Base-by-base conservation (phyloP, 331 rosid genomes). In the Rhamnella rubrinervis region DNA sequence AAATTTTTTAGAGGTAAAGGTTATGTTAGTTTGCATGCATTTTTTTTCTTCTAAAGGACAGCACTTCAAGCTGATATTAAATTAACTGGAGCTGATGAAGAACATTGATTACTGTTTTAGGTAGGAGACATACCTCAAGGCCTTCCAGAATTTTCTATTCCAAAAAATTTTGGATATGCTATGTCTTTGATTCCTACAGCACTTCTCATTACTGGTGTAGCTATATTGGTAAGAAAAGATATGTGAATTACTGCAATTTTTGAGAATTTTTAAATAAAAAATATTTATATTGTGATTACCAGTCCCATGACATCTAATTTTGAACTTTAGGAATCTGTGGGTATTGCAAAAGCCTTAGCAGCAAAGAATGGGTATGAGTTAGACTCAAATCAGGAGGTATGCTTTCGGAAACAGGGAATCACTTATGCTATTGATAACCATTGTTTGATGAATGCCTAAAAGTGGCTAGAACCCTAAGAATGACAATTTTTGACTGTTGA, bases 351-450 rank as follows among this genome's bases (percentile, higher is more conserved):
- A 82, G 97, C 98, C 46, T 85, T 93, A 76, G 98, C 98, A 55
- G 98, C 95, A 12, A 93, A 93, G 79, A 93, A 93, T 73, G 98
- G 98, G 51, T 93, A 93, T 6, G 98, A 93, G 77, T 86, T 93
- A 86, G 98, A 91, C 75, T 89, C 98, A 81, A 93, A 93, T 80
- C 98, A 93, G 82, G 98, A 93, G 97, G 98, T 93, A 83, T 82
- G 77, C 63, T 81, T 74, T 62, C 59, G 53, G 18, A 67, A 67
- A 66, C n/a, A 28, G 46, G 55, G 67, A 35, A 59, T 56, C 61
- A 28, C 66, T 41, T 25, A 13, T 44, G 77, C n/a, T 13, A 49
- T 55, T 77, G 47, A 63, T 61, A 59, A 51, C 61, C 23, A 63
- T 51, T n/a, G 25, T 57, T n/a, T 55, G 46, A 53, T 53, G 58